A percentile compares a stretch with the other conserved stretches of the same genome.
These are phyloP conservation scores for Chlamydomonas asymmetrica DNA, from an alignment of 139 green algal species.

Conservation along the genomic window DNA sequence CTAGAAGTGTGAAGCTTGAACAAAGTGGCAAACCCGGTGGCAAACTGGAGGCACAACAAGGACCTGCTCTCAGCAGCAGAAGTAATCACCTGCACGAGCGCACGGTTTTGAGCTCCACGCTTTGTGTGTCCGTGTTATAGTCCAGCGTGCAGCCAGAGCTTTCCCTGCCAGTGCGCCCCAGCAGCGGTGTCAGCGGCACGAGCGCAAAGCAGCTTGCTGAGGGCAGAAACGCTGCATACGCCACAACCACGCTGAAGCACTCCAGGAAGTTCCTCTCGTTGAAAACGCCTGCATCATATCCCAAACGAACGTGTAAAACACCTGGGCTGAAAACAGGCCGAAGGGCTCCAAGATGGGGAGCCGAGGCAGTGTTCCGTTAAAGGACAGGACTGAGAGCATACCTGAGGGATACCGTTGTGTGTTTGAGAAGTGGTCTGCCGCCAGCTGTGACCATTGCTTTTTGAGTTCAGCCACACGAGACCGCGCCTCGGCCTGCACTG, in stretches of 20 bases:
- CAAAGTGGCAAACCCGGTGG: no score
- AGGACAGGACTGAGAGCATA: neutral
- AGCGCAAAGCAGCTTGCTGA: conserved; percentile 89
- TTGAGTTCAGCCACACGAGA: conserved; percentile 46
- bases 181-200: conserved; percentile 64
- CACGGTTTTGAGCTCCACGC: conserved; percentile 61
- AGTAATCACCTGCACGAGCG: conserved; percentile 53
- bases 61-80: no score
- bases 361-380: no score
- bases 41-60: no score
- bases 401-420: neutral
- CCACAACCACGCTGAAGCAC: conserved; percentile 84
- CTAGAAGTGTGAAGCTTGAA: neutral
- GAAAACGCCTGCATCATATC: conserved; percentile 56
- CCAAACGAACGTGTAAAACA: no score
- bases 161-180: conserved; percentile 64
- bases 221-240: conserved; percentile 78
- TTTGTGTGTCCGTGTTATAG: conserved; percentile 64
- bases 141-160: conserved; percentile 66
- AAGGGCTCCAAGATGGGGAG: no score
- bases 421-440: neutral
- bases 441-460: conserved; percentile 64
- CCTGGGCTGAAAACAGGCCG: no score
- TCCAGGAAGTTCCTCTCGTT: conserved; percentile 64
- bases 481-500: conserved; percentile 51